phyloP scores from a whole-genome alignment of 2,329 filamentous ascomycete genomes.

The Xylaria arbuscula region DNA sequence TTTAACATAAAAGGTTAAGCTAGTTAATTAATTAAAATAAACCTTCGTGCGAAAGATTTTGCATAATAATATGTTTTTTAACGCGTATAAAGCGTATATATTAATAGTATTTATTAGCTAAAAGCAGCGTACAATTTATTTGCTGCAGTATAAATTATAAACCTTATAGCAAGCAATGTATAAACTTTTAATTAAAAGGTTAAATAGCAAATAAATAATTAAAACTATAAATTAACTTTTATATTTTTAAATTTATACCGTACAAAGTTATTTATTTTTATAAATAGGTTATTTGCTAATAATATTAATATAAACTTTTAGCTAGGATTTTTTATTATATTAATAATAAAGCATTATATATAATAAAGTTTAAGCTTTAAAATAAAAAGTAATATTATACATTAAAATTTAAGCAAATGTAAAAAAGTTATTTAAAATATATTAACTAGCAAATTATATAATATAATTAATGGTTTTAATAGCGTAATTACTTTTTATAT shows the following conservation, averaged over 20 bases:
- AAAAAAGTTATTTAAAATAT: background rate
- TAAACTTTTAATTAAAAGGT: background rate
- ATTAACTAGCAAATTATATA: background rate
- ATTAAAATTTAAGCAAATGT: background rate
- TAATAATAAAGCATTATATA: background rate
- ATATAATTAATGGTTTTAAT: background rate
- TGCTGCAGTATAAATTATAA: background rate
- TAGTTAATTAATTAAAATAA: background rate
- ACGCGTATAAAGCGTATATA: no score
- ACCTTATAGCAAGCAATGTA: background rate
- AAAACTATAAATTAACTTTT: background rate
- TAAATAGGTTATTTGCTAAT: slow-evolving; percentile 1
- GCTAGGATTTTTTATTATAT: slow-evolving; percentile 1
- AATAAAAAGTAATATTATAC: background rate
- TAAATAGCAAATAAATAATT: slow-evolving; percentile 1
- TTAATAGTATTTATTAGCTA: no score
- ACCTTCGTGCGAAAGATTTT: background rate
- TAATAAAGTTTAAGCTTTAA: background rate
- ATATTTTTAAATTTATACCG: no score
- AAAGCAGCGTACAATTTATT: no score
- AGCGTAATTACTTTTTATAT: background rate
- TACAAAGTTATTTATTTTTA: no score
- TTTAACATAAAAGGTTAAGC: background rate
- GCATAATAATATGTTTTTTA: background rate
- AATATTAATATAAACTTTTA: slow-evolving; percentile 2